Evolutionary conservation across 2,329 filamentous ascomycete species (phyloP).

Genomic region (Pseudocercospora macadamiae): DNA sequence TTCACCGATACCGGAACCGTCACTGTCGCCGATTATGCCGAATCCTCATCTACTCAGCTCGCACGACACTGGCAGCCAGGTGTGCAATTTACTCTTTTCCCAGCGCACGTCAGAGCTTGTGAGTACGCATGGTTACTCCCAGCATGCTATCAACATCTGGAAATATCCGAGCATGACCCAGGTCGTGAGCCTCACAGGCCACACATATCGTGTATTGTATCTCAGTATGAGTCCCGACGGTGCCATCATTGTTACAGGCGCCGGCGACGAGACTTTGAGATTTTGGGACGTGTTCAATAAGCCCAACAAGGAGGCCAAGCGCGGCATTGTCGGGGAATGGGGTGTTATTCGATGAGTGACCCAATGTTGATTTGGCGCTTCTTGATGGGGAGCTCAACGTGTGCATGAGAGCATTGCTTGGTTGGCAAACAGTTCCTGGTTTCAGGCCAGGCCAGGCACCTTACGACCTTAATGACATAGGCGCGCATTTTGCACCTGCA

Average conservation of each 20-base stretch:
- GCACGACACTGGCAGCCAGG: slow-evolving; percentile 94
- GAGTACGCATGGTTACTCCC: slow-evolving; percentile 93
- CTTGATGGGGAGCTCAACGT: background rate
- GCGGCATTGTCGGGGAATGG: slow-evolving; percentile 67
- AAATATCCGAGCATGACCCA: slow-evolving; percentile 99
- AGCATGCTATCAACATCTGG: slow-evolving; percentile 99
- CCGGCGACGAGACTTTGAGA: slow-evolving; percentile 90
- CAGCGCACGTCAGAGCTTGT: slow-evolving; percentile 98
- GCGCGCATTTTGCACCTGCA: slow-evolving; percentile 6
- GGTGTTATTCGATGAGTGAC: slow-evolving; percentile 63
- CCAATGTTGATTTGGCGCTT: background rate
- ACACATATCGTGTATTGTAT: slow-evolving; percentile 95
- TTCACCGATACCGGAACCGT: slow-evolving; percentile 30
- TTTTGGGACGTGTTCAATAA: slow-evolving; percentile 98
- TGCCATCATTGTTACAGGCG: slow-evolving; percentile 89
- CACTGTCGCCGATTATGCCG: slow-evolving; percentile 42
- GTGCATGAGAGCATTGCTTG: background rate
- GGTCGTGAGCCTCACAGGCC: slow-evolving; percentile 90
- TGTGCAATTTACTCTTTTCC: slow-evolving; percentile 97
- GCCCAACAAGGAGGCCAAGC: slow-evolving; percentile 64
- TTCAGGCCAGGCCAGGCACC: background rate
- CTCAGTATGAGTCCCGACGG: slow-evolving; percentile 97
- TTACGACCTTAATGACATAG: background rate
- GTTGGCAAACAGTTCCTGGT: background rate
- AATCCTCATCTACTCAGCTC: slow-evolving; percentile 66